Base-by-base conservation (phyloP, 805 yeast species). In the Nakazawaea holstii region DNA sequence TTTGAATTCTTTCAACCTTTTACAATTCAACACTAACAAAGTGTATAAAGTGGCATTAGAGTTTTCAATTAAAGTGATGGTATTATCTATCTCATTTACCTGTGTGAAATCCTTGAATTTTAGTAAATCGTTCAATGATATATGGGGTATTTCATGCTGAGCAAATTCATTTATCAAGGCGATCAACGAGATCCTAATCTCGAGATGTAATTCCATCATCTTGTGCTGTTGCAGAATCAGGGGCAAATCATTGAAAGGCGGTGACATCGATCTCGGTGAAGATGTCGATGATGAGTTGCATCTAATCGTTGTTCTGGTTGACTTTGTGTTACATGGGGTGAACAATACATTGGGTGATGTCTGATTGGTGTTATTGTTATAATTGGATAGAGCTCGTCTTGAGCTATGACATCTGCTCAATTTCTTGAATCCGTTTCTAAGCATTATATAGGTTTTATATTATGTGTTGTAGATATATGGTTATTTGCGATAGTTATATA, bases 1-100 rank as follows among this genome's bases (percentile, higher is more conserved):
- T 52, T 92, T 76, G 53, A 92, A 79, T 28, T 83, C 84, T 30
- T 75, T 73, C 14, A 90, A 63, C 52, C 97, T 71, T 46, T 82
- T 78, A 7, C 95, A 87, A 47, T 89, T 81, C 55, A 78, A 73
- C 0, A 79, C 73, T 20, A 85, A 60, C 38, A 86, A 58, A 42
- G 73, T 69, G 50, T 79, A 76, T 13, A 83, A 68, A 0, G 90
- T 82, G 11, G 76, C 76, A 39, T 73, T 70, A 0, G 86, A 81
- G 46, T 72, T 69, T 37, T 65, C 62, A 14, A 74, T 54, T 29
- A 73, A 55, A 61, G 57, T 61, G 33, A 62, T 59, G 26, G 55
- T 49, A 39, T 62, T 60, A 45, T 57, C 59, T 15, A 63, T 57
- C 28, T 67, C 57, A 36, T 53, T 59, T 43, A 62, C 64, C 0